These are phyloP conservation scores for Allodekkera sacchari DNA, from an alignment of 805 yeast species.

Conservation along the genomic window DNA sequence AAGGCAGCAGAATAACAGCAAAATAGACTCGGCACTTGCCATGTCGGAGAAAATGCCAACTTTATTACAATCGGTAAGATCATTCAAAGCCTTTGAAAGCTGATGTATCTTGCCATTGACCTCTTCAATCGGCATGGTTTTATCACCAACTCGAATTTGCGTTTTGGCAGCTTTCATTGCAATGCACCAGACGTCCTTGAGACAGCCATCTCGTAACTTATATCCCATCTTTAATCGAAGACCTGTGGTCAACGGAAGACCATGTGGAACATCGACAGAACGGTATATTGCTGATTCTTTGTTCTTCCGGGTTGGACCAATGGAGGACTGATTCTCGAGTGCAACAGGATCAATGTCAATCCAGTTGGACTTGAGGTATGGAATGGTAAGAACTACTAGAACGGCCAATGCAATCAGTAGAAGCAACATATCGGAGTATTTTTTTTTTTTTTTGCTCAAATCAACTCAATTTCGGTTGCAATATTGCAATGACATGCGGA, in stretches of 20 bases:
- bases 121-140: slow-evolving; percentile 6
- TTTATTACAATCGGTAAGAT: slow-evolving; percentile 15
- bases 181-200: slow-evolving; percentile 66
- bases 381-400: slow-evolving; percentile 13
- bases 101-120: slow-evolving; percentile 27
- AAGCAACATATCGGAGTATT: too few species aligned
- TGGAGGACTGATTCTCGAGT: slow-evolving; percentile 53
- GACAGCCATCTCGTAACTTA: slow-evolving; percentile 63
- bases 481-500: too few species aligned
- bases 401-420: slow-evolving; percentile 1
- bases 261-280: slow-evolving; percentile 66
- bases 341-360: slow-evolving; percentile 54
- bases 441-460: too few species aligned
- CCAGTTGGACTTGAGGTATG: slow-evolving; percentile 23
- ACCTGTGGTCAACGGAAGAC: slow-evolving; percentile 61
- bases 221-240: slow-evolving; percentile 57
- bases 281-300: slow-evolving; percentile 73
- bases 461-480: too few species aligned
- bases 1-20: slow-evolving; percentile 20
- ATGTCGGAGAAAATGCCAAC: slow-evolving; percentile 18
- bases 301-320: slow-evolving; percentile 53
- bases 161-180: slow-evolving; percentile 18
- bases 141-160: slow-evolving; percentile 9
- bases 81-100: slow-evolving; percentile 15
- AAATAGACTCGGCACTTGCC: slow-evolving; percentile 11